phyloP scores from a whole-genome alignment of 2,329 filamentous ascomycete genomes.

The Penicillium sp. region DNA sequence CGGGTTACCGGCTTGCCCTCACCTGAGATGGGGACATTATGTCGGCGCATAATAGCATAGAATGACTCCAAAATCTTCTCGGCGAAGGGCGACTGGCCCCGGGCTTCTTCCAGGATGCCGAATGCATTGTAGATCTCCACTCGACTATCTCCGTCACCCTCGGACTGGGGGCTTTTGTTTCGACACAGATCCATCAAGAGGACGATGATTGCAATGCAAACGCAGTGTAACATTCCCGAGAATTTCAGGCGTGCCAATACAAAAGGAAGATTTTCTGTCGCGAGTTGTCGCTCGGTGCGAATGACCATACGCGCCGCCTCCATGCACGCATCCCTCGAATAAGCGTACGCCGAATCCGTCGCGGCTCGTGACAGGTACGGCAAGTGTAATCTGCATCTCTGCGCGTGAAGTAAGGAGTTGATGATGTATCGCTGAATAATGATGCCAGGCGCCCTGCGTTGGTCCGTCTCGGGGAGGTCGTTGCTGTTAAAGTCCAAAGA shows the following conservation, averaged over 20 bases:
- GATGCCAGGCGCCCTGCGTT: conserved; percentile 15
- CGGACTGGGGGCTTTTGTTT: conserved; percentile 22
- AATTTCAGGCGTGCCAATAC: conserved; percentile 25
- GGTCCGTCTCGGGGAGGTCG: conserved; percentile 7
- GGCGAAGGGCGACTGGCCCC: conserved; percentile 28
- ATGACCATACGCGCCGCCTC: conserved; percentile 35
- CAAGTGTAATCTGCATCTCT: conserved; percentile 40
- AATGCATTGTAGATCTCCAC: conserved; percentile 35
- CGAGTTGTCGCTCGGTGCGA: conserved; percentile 22
- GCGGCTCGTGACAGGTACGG: conserved; percentile 34
- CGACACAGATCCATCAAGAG: conserved; percentile 41
- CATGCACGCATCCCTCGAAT: conserved; percentile 37
- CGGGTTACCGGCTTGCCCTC: neutral
- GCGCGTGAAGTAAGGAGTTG: conserved; percentile 35
- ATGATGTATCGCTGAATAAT: conserved; percentile 36
- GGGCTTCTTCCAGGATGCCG: conserved; percentile 33
- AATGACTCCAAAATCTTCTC: conserved; percentile 33
- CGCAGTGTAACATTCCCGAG: conserved; percentile 30
- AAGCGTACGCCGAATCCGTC: conserved; percentile 29
- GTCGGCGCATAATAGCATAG: conserved; percentile 26
- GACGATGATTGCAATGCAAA: conserved; percentile 41
- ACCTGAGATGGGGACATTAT: conserved; percentile 14
- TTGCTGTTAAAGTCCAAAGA: conserved; percentile 15
- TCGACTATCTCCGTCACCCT: conserved; percentile 27
- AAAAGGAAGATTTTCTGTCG: conserved; percentile 20